These are phyloP conservation scores for Raphidocelis subcapitata DNA, from an alignment of 139 green algal species.

Conservation along the genomic window DNA sequence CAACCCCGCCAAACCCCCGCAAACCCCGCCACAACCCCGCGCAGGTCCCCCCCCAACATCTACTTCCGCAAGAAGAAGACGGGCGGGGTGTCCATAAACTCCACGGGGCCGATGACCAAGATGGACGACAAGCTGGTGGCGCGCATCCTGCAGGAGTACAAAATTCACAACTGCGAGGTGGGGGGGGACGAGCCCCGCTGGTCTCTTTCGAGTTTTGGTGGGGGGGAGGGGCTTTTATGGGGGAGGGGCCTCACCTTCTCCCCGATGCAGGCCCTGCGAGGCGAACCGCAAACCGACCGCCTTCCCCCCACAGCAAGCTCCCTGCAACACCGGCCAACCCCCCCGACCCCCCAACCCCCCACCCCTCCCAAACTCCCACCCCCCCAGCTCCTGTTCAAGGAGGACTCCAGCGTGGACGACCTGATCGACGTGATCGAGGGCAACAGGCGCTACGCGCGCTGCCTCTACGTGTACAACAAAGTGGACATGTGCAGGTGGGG, in stretches of 20 bases:
- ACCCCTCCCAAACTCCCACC: too few species aligned
- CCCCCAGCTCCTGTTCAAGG: constrained; percentile 76
- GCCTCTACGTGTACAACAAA: constrained; percentile 99
- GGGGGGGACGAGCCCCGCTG: neutral
- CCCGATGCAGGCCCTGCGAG: too few species aligned
- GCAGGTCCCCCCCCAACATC: constrained; percentile 75
- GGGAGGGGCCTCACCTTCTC: too few species aligned
- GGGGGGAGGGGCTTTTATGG: neutral
- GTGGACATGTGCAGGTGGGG: constrained; percentile 70
- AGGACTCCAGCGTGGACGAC: constrained; percentile 90
- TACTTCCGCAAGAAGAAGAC: constrained; percentile 97
- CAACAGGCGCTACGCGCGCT: constrained; percentile 91
- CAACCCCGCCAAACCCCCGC: too few species aligned
- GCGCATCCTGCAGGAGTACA: constrained; percentile 90
- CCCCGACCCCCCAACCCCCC: too few species aligned
- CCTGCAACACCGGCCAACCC: neutral
- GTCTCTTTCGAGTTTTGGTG: neutral
- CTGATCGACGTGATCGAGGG: constrained; percentile 99
- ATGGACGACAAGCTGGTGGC: constrained; percentile 92
- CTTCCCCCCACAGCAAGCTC: too few species aligned
- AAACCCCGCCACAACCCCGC: neutral
- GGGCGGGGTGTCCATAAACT: constrained; percentile 91
- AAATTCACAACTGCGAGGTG: constrained; percentile 78
- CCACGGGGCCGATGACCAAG: constrained; percentile 78
- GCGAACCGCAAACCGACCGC: too few species aligned